These are phyloP conservation scores for Populus trichocarpa DNA, from an alignment of 441 rosid species.

Conservation along the genomic window DNA sequence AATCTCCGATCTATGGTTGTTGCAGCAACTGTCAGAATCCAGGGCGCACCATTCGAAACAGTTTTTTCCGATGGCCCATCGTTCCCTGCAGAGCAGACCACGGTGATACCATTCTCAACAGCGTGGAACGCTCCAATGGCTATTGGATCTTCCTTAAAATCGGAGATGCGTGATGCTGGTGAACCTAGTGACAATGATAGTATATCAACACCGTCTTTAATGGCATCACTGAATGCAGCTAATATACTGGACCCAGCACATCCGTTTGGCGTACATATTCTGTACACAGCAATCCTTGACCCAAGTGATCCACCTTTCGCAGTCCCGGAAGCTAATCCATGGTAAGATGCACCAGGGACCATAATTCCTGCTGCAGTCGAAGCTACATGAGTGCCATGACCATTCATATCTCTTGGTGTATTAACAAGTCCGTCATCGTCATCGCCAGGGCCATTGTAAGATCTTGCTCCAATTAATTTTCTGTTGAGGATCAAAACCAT, in stretches of 20 bases:
- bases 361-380: slow-evolving; percentile 36
- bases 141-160: slow-evolving; percentile 51
- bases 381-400: slow-evolving; percentile 47
- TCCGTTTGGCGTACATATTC: slow-evolving; percentile 34
- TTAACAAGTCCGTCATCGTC: slow-evolving; percentile 18
- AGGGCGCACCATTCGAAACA: slow-evolving; percentile 65
- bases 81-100: slow-evolving; percentile 83
- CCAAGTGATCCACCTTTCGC: slow-evolving; percentile 42
- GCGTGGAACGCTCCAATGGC: slow-evolving; percentile 86
- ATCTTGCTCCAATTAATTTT: slow-evolving; percentile 46
- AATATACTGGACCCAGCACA: slow-evolving; percentile 34
- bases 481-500: slow-evolving; percentile 15
- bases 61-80: slow-evolving; percentile 52
- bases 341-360: slow-evolving; percentile 27
- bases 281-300: slow-evolving; percentile 41
- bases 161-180: slow-evolving; percentile 26
- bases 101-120: slow-evolving; percentile 57
- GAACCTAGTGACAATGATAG: slow-evolving; percentile 70
- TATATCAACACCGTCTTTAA: slow-evolving; percentile 49
- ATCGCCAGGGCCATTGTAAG: background rate
- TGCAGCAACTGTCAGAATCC: slow-evolving; percentile 84
- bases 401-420: slow-evolving; percentile 38
- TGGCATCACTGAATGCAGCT: slow-evolving; percentile 46
- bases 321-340: slow-evolving; percentile 35
- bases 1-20: slow-evolving; percentile 77